These are phyloP conservation scores for Colletotrichum tofieldiae DNA, from an alignment of 2,329 filamentous ascomycete species.

Conservation along the genomic window DNA sequence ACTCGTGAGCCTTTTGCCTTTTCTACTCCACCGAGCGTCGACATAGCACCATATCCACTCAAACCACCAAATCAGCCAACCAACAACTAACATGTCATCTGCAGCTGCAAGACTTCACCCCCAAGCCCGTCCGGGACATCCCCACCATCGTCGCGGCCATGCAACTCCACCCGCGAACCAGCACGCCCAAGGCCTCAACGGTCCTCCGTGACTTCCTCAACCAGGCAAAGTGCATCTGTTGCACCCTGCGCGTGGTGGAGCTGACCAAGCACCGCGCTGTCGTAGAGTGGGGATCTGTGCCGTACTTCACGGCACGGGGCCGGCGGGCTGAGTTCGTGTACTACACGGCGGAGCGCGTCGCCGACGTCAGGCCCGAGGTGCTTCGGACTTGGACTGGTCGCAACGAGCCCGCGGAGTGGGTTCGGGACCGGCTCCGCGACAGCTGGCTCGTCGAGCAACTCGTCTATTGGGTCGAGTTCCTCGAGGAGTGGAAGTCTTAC, in stretches of 20 bases:
- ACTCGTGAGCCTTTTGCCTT: slow-evolving; percentile 26
- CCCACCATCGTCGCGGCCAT: slow-evolving; percentile 17
- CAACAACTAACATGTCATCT: slow-evolving; percentile 16
- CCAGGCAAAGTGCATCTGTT: slow-evolving; percentile 39
- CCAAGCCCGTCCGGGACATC: neutral
- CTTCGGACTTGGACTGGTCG: slow-evolving; percentile 16
- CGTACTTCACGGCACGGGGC: slow-evolving; percentile 43
- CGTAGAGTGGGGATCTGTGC: slow-evolving; percentile 42
- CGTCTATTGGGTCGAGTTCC: slow-evolving; percentile 43
- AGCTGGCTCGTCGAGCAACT: slow-evolving; percentile 45
- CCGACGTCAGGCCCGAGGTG: slow-evolving; percentile 41
- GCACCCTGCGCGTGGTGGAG: slow-evolving; percentile 42
- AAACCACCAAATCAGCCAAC: neutral
- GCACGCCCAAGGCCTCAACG: slow-evolving; percentile 38
- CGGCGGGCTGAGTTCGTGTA: slow-evolving; percentile 41
- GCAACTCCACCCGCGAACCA: slow-evolving; percentile 42
- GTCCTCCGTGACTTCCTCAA: slow-evolving; percentile 40
- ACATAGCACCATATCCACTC: neutral
- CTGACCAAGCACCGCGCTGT: slow-evolving; percentile 41
- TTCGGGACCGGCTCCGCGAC: slow-evolving; percentile 40
- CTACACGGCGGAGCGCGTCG: slow-evolving; percentile 39
- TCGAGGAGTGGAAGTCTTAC: slow-evolving; percentile 44
- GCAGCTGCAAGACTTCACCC: slow-evolving; percentile 9
- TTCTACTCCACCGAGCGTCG: neutral
- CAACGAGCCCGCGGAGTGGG: slow-evolving; percentile 30